phyloP scores from a whole-genome alignment of 2,329 filamentous ascomycete species.

The Bimuria novae-zelandiae region DNA sequence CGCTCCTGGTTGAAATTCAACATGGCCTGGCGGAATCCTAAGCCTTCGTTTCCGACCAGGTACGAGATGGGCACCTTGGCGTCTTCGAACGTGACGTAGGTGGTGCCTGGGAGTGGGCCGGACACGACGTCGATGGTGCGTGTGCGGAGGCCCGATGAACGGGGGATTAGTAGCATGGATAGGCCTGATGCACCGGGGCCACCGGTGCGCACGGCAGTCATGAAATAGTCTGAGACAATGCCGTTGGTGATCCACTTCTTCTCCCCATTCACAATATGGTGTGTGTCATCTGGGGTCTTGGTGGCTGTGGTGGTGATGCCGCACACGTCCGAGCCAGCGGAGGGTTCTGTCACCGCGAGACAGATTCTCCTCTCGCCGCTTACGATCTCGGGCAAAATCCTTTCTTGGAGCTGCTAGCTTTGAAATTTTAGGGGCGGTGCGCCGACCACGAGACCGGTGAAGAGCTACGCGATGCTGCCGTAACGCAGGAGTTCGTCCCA shows the following conservation, averaged over 20 bases:
- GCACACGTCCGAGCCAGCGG: conserved; percentile 74
- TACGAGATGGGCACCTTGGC: conserved; percentile 73
- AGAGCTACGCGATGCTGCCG: conserved; percentile 67
- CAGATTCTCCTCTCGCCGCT: conserved; percentile 69
- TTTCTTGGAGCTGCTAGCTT: conserved; percentile 62
- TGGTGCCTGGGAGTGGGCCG: conserved; percentile 61
- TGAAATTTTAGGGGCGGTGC: conserved; percentile 73
- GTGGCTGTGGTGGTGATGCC: conserved; percentile 71
- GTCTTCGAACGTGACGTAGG: conserved; percentile 76
- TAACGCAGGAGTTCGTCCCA: conserved; percentile 61
- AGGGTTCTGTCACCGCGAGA: conserved; percentile 79
- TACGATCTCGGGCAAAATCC: conserved; percentile 69
- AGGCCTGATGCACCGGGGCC: conserved; percentile 66
- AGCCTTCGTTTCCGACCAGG: conserved; percentile 69
- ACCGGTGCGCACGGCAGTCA: conserved; percentile 76
- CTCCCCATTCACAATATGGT: conserved; percentile 73
- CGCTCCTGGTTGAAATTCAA: conserved; percentile 82
- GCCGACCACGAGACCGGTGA: conserved; percentile 70
- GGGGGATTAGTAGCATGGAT: conserved; percentile 69
- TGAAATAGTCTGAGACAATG: conserved; percentile 69
- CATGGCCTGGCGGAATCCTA: conserved; percentile 76
- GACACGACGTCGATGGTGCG: not conserved
- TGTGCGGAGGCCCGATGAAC: not conserved
- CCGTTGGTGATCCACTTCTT: conserved; percentile 72
- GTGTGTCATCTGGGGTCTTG: conserved; percentile 65